Conservation (phyloP, 2,329 filamentous ascomycete species). For the Colletotrichum orbiculare region DNA sequence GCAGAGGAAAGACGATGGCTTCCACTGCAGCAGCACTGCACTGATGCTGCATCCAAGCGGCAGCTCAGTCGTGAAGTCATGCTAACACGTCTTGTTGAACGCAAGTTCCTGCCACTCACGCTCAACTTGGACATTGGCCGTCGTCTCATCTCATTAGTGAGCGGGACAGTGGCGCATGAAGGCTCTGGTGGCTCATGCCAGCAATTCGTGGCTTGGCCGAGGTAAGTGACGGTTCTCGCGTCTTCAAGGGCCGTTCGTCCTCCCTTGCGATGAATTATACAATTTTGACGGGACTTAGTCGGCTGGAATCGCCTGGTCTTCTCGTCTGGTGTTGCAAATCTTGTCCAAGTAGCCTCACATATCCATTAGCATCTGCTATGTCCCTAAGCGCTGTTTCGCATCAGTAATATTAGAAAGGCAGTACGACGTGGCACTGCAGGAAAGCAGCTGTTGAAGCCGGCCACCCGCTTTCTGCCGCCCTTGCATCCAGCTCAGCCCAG, state of each 20-base stretch:
- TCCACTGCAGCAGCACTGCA: too few species aligned
- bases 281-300: too few species aligned
- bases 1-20: too few species aligned
- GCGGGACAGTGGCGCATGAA: background rate
- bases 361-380: slow-evolving; percentile 1
- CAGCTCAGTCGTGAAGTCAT: too few species aligned
- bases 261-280: background rate
- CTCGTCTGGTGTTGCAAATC: too few species aligned
- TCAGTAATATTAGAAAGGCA: background rate
- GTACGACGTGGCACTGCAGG: slow-evolving; percentile 28
- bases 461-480: slow-evolving; percentile 28
- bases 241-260: background rate
- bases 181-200: background rate
- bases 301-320: too few species aligned
- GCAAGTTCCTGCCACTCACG: too few species aligned
- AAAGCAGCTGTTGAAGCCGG: slow-evolving; percentile 9
- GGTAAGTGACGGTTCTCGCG: background rate
- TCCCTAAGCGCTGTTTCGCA: slow-evolving; percentile 3
- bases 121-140: background rate
- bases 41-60: too few species aligned
- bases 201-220: background rate
- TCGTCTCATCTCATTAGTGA: background rate
- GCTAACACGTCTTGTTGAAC: too few species aligned
- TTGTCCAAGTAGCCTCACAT: too few species aligned
- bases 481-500: slow-evolving; percentile 24